These are phyloP conservation scores for Pneumocystis oryctolagi DNA, from an alignment of 1,139 yeast species.

Conservation along the genomic window DNA sequence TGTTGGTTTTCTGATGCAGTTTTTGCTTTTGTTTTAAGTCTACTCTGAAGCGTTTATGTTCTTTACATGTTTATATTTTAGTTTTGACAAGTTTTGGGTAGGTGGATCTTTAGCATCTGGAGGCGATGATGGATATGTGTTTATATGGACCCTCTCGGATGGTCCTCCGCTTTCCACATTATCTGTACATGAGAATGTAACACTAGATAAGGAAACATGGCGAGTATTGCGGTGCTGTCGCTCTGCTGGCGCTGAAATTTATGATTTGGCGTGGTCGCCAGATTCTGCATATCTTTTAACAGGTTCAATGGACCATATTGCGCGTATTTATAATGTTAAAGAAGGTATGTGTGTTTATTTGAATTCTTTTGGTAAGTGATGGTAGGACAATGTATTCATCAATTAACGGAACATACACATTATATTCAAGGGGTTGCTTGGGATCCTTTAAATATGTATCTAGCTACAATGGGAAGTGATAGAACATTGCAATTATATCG, in stretches of 20 bases:
- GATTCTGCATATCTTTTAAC: slow-evolving; percentile 58
- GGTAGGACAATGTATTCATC: slow-evolving; percentile 41
- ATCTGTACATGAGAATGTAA: slow-evolving; percentile 28
- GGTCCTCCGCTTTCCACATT: slow-evolving; percentile 18
- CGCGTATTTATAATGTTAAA: slow-evolving; percentile 48
- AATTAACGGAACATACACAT: slow-evolving; percentile 62
- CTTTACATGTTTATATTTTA: not conserved
- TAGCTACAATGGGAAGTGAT: slow-evolving; percentile 86
- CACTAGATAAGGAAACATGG: slow-evolving; percentile 63
- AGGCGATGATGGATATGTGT: slow-evolving; percentile 83
- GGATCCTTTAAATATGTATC: slow-evolving; percentile 70
- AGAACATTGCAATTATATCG: slow-evolving; percentile 57
- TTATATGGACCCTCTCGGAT: slow-evolving; percentile 59
- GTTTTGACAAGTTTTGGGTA: not conserved
- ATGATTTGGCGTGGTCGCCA: slow-evolving; percentile 88
- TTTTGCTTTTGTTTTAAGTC: not conserved
- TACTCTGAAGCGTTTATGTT: not conserved
- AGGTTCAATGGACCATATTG: slow-evolving; percentile 80
- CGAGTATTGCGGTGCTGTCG: slow-evolving; percentile 39
- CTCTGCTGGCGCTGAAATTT: slow-evolving; percentile 54
- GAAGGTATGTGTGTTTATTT: slow-evolving; percentile 7
- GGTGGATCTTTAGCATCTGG: slow-evolving; percentile 62
- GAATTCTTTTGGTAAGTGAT: not conserved
- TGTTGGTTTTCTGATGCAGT: not conserved
- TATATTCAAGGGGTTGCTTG: slow-evolving; percentile 92